phyloP scores from a whole-genome alignment of 345 rosid genomes.

The Gossypium stocksii region DNA sequence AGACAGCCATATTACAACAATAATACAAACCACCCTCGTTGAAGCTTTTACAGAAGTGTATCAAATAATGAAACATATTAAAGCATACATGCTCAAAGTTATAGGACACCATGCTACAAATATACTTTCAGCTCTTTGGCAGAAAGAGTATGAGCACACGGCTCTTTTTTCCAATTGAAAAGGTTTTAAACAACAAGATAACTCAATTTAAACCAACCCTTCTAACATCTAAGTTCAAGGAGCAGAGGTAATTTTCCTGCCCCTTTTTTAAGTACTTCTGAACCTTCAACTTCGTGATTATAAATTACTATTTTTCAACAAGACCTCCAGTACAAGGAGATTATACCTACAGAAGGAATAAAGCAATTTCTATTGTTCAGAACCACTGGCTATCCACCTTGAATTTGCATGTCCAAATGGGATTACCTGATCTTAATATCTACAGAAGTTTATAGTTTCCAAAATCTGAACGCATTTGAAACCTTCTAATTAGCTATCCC shows the following conservation, averaged over 20 bases:
- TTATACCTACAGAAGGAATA: neutral
- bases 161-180: neutral
- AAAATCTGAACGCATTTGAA: neutral
- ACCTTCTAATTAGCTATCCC: neutral
- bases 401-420: neutral
- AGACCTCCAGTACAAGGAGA: slow-evolving; percentile 4
- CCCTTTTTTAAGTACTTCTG: neutral
- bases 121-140: neutral
- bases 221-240: neutral
- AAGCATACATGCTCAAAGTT: neutral
- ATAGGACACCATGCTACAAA: neutral
- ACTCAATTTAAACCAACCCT: neutral
- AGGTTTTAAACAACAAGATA: slow-evolving; percentile 1
- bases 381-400: neutral
- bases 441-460: neutral
- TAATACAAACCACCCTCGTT: neutral
- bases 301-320: neutral
- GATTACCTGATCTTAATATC: neutral
- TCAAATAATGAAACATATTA: neutral
- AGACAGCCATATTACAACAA: neutral
- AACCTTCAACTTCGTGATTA: neutral
- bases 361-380: neutral
- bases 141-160: neutral
- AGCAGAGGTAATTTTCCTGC: neutral
- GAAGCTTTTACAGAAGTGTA: slow-evolving; percentile 2